phyloP scores from a whole-genome alignment of 1,284 basidiomycete genomes.

The Puccinia novopanici region DNA sequence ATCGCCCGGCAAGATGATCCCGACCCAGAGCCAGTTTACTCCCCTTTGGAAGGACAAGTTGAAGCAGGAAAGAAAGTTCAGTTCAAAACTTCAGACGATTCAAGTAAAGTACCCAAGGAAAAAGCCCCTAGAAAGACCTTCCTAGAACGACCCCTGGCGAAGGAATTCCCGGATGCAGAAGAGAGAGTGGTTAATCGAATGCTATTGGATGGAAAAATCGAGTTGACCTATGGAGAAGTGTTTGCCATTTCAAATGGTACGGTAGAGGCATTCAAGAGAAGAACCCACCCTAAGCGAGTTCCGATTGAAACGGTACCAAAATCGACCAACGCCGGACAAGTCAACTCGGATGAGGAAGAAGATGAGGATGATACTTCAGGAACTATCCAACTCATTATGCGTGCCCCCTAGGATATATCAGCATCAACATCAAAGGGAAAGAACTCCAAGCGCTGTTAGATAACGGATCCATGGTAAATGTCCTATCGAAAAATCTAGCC shows the following conservation, averaged over 20 bases:
- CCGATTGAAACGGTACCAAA: neutral
- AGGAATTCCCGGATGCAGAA: neutral
- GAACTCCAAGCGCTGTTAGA: neutral
- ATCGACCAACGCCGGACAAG: neutral
- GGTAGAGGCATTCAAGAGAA: neutral
- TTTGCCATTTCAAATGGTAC: neutral
- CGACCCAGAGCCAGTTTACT: neutral
- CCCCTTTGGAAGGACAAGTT: neutral
- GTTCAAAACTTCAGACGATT: neutral
- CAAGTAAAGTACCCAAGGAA: neutral
- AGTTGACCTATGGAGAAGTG: neutral
- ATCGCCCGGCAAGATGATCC: neutral
- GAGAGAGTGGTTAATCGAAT: conserved; percentile 1
- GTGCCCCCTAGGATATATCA: neutral
- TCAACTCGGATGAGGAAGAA: too few relatives aligned
- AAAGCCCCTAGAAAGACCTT: neutral
- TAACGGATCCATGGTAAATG: conserved; percentile 9
- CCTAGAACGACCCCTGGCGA: neutral
- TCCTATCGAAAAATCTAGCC: too few relatives aligned
- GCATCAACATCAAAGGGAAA: neutral
- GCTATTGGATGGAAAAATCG: conserved; percentile 1
- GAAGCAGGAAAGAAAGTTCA: neutral
- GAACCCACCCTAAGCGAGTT: neutral
- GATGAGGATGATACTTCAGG: neutral
- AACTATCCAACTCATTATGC: neutral